Base-by-base conservation (phyloP, 2,329 filamentous ascomycete genomes). In the Calonectria pauciramosa region DNA sequence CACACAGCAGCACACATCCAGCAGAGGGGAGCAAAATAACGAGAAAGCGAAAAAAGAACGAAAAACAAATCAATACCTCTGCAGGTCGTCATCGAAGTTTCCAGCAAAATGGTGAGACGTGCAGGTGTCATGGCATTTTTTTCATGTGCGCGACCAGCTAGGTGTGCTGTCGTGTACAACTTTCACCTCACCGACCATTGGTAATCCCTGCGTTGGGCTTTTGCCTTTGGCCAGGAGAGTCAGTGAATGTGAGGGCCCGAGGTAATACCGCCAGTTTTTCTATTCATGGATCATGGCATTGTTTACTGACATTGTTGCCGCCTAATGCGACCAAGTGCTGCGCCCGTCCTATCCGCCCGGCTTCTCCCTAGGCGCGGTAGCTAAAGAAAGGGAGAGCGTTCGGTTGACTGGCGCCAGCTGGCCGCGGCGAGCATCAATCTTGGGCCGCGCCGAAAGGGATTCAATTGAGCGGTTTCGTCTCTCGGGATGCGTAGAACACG, bases 281-380 rank as follows among this genome's bases (percentile, higher is more conserved):
- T 32, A 18, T 34, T 20, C 26, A n/a, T 16, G 20, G 18, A 41
- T 56, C 28, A 49, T 36, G 60, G 23, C 36, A 54, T 56, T 52
- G 36, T 34, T 71, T 47, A 60, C 26, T 63, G 23, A 41, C 56
- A 41, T 10, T 28, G 34, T 38, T 9, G 56, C 56, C 34, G 56
- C 56, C 56, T 41, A 63, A 63, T 63, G 56, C 23, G n/a, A 41
- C 32, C 34, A 63, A 38, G 56, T 60, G 32, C 23, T 63, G 52
- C 28, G 20, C n/a, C 67, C 56, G 44, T 54, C 32, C 68, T 60
- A 54, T 59, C 68, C 60, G 68, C 30, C 68, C 68, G 68, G 68
- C 47, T 63, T 51, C 44, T 54, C 49, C 44, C 56, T 64, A 38
- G 56, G n/a, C 68, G 32, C 54, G 68, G 56, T 26, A 54, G 32